phyloP scores from a whole-genome alignment of 345 rosid genomes.

The Arabis alpina region DNA sequence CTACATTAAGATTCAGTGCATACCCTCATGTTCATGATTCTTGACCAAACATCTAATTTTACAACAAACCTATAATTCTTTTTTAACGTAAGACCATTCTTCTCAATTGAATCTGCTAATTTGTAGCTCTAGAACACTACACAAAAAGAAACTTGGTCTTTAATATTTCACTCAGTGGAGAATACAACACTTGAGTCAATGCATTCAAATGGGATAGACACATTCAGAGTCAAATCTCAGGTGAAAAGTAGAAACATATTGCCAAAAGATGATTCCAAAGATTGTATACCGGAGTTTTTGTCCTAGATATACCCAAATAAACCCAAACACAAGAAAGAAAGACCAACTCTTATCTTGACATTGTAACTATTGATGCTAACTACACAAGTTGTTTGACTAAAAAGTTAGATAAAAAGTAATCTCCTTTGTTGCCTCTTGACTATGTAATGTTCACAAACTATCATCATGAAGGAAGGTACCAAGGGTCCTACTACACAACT shows the following conservation, averaged over 20 bases:
- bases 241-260: slow-evolving; percentile 5
- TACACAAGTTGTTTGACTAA: slow-evolving; percentile 34
- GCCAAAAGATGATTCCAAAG: slow-evolving; percentile 21
- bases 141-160: background rate
- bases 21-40: slow-evolving; percentile 13
- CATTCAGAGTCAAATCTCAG: slow-evolving; percentile 30
- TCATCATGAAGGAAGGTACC: slow-evolving; percentile 40
- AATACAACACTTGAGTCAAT: slow-evolving; percentile 9
- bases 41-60: slow-evolving; percentile 10
- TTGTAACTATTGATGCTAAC: slow-evolving; percentile 28
- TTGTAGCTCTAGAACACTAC: too few relatives aligned
- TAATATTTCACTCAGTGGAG: background rate
- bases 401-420: slow-evolving; percentile 30
- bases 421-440: slow-evolving; percentile 32
- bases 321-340: slow-evolving; percentile 1
- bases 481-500: slow-evolving; percentile 41
- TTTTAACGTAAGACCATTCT: slow-evolving; percentile 10
- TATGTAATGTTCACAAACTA: slow-evolving; percentile 39
- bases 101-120: background rate
- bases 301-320: slow-evolving; percentile 14
- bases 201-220: background rate
- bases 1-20: slow-evolving; percentile 14
- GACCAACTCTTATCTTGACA: slow-evolving; percentile 26
- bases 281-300: slow-evolving; percentile 10
- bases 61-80: background rate